phyloP scores from a whole-genome alignment of 176 grass and related monocot genomes.

The Rhipidocladum racemiflorum region DNA sequence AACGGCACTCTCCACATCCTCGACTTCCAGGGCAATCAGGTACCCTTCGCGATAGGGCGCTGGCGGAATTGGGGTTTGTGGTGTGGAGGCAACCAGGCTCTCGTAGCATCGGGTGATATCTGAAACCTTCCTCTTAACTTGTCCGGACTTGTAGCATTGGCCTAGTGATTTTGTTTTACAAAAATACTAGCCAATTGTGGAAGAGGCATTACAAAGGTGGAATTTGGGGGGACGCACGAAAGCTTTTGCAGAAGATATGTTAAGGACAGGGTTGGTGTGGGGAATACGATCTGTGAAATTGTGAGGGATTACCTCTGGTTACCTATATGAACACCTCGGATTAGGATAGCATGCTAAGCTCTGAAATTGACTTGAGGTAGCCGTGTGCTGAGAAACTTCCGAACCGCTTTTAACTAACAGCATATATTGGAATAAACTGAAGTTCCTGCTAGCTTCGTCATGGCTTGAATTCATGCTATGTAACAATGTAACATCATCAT shows the following conservation, averaged over 20 bases:
- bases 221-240: background rate
- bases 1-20: slow-evolving; percentile 91
- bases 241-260: background rate
- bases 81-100: background rate
- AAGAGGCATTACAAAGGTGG: background rate
- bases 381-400: background rate
- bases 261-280: background rate
- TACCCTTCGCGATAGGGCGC: slow-evolving; percentile 17
- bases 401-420: background rate
- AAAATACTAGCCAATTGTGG: slow-evolving; percentile 20
- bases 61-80: slow-evolving; percentile 22
- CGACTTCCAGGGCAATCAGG: slow-evolving; percentile 98
- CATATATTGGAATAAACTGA: background rate
- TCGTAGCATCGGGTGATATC: slow-evolving; percentile 18
- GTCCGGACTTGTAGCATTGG: background rate
- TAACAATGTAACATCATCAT: background rate
- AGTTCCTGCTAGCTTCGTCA: background rate
- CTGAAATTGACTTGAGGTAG: background rate
- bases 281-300: background rate
- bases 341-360: background rate
- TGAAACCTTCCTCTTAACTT: background rate
- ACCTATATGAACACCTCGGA: background rate
- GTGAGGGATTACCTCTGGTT: background rate
- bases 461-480: background rate
- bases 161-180: background rate